Conservation (phyloP, 1,284 basidiomycete species). For the Puccinia triticina region DNA sequence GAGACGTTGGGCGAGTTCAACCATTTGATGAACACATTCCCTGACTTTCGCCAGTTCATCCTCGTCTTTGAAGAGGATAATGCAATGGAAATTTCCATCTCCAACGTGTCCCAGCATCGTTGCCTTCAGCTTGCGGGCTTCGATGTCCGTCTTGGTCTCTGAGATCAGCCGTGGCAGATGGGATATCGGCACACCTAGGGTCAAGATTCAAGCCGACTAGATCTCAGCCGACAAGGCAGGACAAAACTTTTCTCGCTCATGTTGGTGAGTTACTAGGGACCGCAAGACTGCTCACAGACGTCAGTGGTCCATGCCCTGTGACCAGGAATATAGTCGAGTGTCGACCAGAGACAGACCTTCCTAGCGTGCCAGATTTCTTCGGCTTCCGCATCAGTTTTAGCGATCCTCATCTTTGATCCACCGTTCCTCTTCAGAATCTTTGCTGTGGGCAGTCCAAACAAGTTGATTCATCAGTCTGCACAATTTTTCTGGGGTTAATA, state of each 20-base stretch:
- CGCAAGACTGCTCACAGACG: conserved; percentile 52
- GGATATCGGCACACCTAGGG: conserved; percentile 72
- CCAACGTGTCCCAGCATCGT: conserved; percentile 80
- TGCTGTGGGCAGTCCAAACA: conserved; percentile 61
- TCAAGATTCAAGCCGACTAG: background rate
- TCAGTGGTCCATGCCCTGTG: conserved; percentile 77
- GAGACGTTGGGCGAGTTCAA: conserved; percentile 62
- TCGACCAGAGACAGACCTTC: conserved; percentile 78
- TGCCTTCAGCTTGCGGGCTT: conserved; percentile 67
- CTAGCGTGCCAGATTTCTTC: conserved; percentile 79
- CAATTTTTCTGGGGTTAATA: no score
- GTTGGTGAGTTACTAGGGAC: background rate
- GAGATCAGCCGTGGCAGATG: conserved; percentile 74
- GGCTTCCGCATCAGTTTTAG: conserved; percentile 71
- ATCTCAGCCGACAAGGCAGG: background rate
- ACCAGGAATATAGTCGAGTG: conserved; percentile 70
- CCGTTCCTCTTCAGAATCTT: conserved; percentile 70
- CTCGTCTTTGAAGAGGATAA: conserved; percentile 53
- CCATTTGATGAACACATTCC: conserved; percentile 63
- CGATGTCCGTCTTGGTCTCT: conserved; percentile 75
- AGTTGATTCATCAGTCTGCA: background rate
- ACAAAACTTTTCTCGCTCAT: background rate
- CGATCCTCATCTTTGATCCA: conserved; percentile 72
- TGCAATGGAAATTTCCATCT: conserved; percentile 68
- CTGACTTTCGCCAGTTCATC: conserved; percentile 58